Conservation (phyloP, 768 basidiomycete species). For the Amanita pallidorosea region DNA sequence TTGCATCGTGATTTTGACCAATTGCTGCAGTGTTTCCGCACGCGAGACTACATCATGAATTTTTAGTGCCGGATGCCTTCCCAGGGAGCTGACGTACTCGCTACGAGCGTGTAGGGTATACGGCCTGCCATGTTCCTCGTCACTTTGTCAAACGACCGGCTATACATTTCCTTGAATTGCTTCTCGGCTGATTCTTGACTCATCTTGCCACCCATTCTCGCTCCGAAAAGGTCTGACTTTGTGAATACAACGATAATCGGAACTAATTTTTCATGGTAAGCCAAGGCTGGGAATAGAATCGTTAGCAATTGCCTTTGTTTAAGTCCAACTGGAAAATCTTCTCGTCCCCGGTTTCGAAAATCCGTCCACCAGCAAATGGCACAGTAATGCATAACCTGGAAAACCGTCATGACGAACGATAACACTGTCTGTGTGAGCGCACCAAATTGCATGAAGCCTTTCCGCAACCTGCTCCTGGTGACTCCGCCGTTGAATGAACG, state of each 20-base stretch:
- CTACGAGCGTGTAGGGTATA: not conserved
- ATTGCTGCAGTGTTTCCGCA: not conserved
- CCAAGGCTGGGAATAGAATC: not conserved
- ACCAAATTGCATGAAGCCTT: not conserved
- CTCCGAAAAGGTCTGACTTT: not conserved
- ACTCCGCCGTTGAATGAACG: not conserved
- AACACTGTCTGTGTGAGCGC: not conserved
- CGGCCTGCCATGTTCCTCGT: not conserved
- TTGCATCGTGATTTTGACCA: not conserved
- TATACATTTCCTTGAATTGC: not conserved
- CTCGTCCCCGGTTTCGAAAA: slow-evolving; percentile 1
- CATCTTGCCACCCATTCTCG: not conserved
- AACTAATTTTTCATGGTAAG: not conserved
- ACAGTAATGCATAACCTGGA: not conserved
- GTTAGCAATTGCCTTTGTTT: not conserved
- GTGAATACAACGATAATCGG: slow-evolving; percentile 1
- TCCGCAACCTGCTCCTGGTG: not conserved
- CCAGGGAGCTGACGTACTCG: not conserved
- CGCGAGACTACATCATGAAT: not conserved
- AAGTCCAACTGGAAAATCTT: not conserved
- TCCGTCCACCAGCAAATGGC: not conserved
- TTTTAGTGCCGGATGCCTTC: not conserved
- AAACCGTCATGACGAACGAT: not conserved
- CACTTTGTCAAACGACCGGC: not conserved
- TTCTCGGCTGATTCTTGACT: not conserved